Evolutionary conservation across 129 eudicot species (phyloP).

Genomic region (Cynara cardunculus): DNA sequence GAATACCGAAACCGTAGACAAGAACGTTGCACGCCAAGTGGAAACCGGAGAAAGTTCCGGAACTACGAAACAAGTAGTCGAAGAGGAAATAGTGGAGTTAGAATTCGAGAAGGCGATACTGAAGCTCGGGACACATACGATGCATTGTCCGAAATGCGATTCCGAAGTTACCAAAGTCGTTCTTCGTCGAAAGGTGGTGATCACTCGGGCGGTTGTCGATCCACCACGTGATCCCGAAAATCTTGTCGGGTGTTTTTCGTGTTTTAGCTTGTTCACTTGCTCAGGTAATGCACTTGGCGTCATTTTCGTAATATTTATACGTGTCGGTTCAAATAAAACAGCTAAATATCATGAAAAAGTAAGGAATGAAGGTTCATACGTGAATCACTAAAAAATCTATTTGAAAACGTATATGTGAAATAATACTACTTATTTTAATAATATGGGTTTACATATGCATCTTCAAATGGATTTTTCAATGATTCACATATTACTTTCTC

Average conservation of each 20-base stretch:
- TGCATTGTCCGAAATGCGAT: constrained; percentile 57
- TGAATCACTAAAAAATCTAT: neutral
- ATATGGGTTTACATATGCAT: too few relatives aligned
- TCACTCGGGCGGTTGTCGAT: neutral
- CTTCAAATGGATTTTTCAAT: too few relatives aligned
- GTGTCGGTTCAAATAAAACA: neutral
- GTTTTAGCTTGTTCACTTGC: constrained; percentile 56
- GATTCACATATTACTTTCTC: too few relatives aligned
- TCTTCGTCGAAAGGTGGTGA: constrained; percentile 40
- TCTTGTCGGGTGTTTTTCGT: constrained; percentile 54
- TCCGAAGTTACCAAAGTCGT: constrained; percentile 44
- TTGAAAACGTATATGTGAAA: neutral
- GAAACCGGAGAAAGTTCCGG: constrained; percentile 20
- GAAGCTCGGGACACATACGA: constrained; percentile 48
- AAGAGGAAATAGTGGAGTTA: constrained; percentile 47
- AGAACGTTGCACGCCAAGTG: neutral
- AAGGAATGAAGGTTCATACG: neutral
- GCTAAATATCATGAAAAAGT: neutral
- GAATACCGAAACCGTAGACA: neutral
- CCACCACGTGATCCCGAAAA: neutral
- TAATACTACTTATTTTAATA: too few relatives aligned
- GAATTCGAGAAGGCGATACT: constrained; percentile 52
- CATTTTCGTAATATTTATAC: neutral
- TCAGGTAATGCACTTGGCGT: constrained; percentile 32
- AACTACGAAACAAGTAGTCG: constrained; percentile 23